A percentile compares a stretch with the other conserved stretches of the same genome.
These are phyloP conservation scores for Pseudocercospora macadamiae DNA, from an alignment of 2,329 filamentous ascomycete genomes.

Conservation along the genomic window DNA sequence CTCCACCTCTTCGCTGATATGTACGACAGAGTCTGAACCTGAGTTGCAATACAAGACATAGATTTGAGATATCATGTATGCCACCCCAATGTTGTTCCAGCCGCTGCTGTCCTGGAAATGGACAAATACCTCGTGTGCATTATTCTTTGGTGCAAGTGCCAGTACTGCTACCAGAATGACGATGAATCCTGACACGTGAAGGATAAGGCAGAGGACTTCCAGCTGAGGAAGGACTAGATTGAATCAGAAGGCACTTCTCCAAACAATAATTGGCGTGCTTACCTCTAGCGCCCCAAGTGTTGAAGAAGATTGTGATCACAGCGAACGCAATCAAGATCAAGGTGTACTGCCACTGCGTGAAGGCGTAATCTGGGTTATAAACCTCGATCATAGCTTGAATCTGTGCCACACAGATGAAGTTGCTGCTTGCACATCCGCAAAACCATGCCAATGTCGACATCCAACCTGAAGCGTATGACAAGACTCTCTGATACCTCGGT, in stretches of 20 bases:
- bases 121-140: conserved; percentile 31
- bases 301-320: conserved; percentile 19
- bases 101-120: conserved; percentile 29
- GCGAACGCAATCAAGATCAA: conserved; percentile 15
- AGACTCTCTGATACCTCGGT: conserved; percentile 10
- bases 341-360: conserved; percentile 20
- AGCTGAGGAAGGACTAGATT: conserved; percentile 21
- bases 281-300: conserved; percentile 22
- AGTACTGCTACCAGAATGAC: not conserved
- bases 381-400: conserved; percentile 9
- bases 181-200: conserved; percentile 17
- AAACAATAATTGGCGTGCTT: too few relatives aligned
- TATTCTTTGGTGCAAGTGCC: conserved; percentile 31
- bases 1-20: conserved; percentile 21
- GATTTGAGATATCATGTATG: conserved; percentile 30
- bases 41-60: not conserved
- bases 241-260: not conserved
- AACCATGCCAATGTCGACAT: conserved; percentile 6
- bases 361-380: conserved; percentile 7
- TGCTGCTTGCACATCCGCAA: not conserved
- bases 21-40: conserved; percentile 13
- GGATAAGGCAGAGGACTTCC: conserved; percentile 24
- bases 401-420: not conserved
- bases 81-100: conserved; percentile 29
- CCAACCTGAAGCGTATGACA: conserved; percentile 14